These are phyloP conservation scores for Ceratocystis lukuohia DNA, from an alignment of 2,329 filamentous ascomycete species.

Conservation along the genomic window DNA sequence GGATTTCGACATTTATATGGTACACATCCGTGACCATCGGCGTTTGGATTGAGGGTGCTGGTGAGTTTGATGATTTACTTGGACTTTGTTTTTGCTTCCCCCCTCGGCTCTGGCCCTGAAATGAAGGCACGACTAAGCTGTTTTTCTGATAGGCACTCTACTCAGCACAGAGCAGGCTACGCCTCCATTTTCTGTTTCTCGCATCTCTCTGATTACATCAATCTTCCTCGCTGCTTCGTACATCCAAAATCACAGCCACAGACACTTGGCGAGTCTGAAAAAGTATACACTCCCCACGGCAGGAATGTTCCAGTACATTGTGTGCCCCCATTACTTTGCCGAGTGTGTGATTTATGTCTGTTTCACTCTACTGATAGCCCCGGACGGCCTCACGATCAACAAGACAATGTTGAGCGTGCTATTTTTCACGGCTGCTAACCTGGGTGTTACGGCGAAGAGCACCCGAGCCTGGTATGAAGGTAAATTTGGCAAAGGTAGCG, in stretches of 20 bases:
- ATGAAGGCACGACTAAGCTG: not conserved
- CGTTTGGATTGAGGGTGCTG: slow-evolving; percentile 71
- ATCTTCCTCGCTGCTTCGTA: slow-evolving; percentile 57
- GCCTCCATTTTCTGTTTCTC: not conserved
- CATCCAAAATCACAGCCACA: slow-evolving; percentile 63
- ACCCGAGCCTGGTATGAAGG: slow-evolving; percentile 67
- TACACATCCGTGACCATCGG: slow-evolving; percentile 62
- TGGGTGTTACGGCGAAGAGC: slow-evolving; percentile 65
- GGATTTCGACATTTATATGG: slow-evolving; percentile 62
- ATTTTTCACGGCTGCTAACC: slow-evolving; percentile 62
- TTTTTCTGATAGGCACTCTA: not conserved
- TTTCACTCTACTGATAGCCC: slow-evolving; percentile 62
- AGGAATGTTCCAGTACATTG: slow-evolving; percentile 54
- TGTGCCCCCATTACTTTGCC: slow-evolving; percentile 85
- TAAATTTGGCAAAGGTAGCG: slow-evolving; percentile 56
- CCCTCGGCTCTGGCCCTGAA: not conserved
- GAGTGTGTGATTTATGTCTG: slow-evolving; percentile 75
- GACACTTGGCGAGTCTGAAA: slow-evolving; percentile 53
- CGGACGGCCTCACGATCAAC: slow-evolving; percentile 52
- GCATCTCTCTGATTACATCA: slow-evolving; percentile 35
- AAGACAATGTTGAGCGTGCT: slow-evolving; percentile 56
- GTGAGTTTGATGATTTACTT: slow-evolving; percentile 34
- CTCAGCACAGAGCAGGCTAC: not conserved
- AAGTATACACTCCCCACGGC: slow-evolving; percentile 73
- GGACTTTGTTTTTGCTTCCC: not conserved